Conservation (phyloP, 208 protist genomes). For the Blechomonas ayalai region DNA sequence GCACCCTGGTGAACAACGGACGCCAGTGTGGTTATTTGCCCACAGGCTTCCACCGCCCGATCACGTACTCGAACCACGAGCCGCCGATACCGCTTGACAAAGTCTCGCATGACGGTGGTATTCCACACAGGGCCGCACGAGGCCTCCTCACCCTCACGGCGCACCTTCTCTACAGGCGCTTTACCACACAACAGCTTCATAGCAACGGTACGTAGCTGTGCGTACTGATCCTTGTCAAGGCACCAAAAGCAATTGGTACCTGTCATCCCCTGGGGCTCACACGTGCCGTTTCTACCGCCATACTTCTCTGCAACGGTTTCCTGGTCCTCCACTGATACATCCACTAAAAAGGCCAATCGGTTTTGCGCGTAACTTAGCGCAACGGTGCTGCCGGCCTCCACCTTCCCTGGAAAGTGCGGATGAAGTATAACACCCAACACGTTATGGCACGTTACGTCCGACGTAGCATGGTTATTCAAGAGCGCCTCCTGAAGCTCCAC, state of each 20-base stretch:
- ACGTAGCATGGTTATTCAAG: too few species aligned
- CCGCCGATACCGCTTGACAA: slow-evolving; percentile 12
- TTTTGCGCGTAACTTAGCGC: slow-evolving; percentile 15
- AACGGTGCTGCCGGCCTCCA: slow-evolving; percentile 11
- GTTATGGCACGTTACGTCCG: too few species aligned
- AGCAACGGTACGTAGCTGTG: too few species aligned
- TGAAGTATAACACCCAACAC: slow-evolving; percentile 18
- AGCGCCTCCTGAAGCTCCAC: too few species aligned
- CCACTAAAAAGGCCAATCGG: slow-evolving; percentile 19
- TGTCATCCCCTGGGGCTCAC: too few species aligned
- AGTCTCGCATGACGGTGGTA: slow-evolving; percentile 8
- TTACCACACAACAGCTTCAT: slow-evolving; percentile 23
- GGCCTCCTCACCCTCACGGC: slow-evolving; percentile 12
- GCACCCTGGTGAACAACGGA: too few species aligned
- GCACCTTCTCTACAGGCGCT: too few species aligned
- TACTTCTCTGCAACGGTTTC: too few species aligned
- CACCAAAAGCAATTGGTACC: too few species aligned
- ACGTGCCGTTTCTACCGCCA: too few species aligned
- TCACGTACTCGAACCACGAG: slow-evolving; percentile 10
- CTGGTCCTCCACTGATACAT: slow-evolving; percentile 14
- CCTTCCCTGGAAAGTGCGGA: slow-evolving; percentile 17
- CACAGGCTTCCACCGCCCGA: slow-evolving; percentile 17
- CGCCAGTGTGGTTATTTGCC: too few species aligned
- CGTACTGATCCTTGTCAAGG: too few species aligned
- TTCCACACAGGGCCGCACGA: slow-evolving; percentile 30